Conservation (phyloP, 768 basidiomycete genomes). For the Naganishia randhawae region DNA sequence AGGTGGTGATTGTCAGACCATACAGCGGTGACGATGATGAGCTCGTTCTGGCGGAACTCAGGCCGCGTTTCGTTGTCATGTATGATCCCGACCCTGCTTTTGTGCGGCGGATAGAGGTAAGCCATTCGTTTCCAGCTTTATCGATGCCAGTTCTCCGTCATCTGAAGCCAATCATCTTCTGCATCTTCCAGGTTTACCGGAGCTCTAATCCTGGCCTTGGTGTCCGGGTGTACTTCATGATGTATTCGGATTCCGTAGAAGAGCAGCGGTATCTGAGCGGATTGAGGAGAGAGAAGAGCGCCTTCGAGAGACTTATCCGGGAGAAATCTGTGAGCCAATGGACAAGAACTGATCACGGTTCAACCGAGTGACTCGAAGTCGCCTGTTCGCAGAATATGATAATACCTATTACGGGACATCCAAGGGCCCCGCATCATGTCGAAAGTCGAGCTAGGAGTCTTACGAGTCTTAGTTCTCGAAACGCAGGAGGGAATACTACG, state of each 20-base stretch:
- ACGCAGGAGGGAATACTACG: slow-evolving; percentile 66
- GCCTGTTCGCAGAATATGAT: slow-evolving; percentile 68
- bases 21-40: slow-evolving; percentile 94
- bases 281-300: slow-evolving; percentile 83
- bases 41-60: slow-evolving; percentile 73
- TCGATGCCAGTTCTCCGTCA: not conserved
- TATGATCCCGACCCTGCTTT: slow-evolving; percentile 93
- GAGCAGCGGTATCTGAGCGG: slow-evolving; percentile 92
- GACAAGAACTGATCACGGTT: not conserved
- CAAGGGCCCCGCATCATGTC: slow-evolving; percentile 59
- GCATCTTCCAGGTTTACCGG: slow-evolving; percentile 68
- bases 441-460: slow-evolving; percentile 51
- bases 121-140: slow-evolving; percentile 30
- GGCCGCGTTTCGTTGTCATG: slow-evolving; percentile 90
- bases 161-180: not conserved
- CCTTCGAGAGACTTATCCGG: slow-evolving; percentile 85
- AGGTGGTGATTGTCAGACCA: slow-evolving; percentile 77
- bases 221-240: slow-evolving; percentile 88
- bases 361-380: not conserved
- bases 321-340: slow-evolving; percentile 72
- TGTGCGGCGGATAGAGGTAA: slow-evolving; percentile 81
- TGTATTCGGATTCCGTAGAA: slow-evolving; percentile 88
- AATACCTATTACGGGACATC: slow-evolving; percentile 62
- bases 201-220: slow-evolving; percentile 75
- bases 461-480: slow-evolving; percentile 58